Evolutionary conservation across 1,284 basidiomycete genomes (phyloP).

Genomic region (Fistulinella cinereoalba): DNA sequence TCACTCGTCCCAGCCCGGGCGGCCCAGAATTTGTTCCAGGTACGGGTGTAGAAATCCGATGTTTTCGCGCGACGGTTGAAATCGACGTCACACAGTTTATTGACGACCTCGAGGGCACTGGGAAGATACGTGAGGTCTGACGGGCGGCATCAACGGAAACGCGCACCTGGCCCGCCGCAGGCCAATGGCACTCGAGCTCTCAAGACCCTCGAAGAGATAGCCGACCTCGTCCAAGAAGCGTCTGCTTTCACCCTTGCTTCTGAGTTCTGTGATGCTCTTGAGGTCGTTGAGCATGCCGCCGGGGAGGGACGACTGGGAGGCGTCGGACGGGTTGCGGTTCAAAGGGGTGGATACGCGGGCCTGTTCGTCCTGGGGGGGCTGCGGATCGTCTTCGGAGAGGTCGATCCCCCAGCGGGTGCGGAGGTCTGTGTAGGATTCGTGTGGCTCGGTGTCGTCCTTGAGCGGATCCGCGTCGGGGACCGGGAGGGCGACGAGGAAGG

Average conservation of each 20-base stretch:
- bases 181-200: conserved; percentile 45
- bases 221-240: conserved; percentile 78
- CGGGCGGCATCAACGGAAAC: background rate
- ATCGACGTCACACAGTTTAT: conserved; percentile 67
- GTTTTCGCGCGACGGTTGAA: conserved; percentile 72
- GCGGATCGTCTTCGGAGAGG: conserved; percentile 66
- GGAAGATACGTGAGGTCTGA: conserved; percentile 4
- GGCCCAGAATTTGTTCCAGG: conserved; percentile 60
- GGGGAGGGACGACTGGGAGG: conserved; percentile 34
- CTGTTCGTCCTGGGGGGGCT: conserved; percentile 26
- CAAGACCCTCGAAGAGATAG: conserved; percentile 76
- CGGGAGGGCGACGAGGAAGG: conserved; percentile 65
- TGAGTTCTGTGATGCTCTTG: conserved; percentile 74
- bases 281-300: conserved; percentile 68
- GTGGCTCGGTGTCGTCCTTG: conserved; percentile 47
- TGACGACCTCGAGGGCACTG: conserved; percentile 71
- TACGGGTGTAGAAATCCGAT: conserved; percentile 62
- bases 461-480: conserved; percentile 22
- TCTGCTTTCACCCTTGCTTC: conserved; percentile 74
- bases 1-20: conserved; percentile 61
- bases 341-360: conserved; percentile 4
- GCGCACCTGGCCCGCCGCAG: conserved; percentile 64
- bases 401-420: conserved; percentile 73
- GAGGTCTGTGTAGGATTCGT: conserved; percentile 68
- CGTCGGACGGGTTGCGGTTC: conserved; percentile 28